phyloP scores from a whole-genome alignment of 352 stramenopile species.

The Phytopythium mirpurense region DNA sequence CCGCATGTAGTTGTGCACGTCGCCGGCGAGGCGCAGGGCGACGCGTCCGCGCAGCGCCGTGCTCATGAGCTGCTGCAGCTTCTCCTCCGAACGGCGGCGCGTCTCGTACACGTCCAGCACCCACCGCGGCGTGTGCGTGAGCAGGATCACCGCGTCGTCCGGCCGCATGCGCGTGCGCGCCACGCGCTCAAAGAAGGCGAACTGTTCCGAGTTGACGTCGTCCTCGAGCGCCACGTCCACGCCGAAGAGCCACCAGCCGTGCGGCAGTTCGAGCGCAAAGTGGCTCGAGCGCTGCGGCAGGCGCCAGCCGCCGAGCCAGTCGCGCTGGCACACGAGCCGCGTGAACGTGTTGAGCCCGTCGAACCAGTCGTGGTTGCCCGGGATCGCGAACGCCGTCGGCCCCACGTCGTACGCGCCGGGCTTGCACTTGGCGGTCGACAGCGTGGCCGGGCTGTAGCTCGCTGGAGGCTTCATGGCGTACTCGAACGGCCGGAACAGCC shows the following conservation, averaged over 20 bases:
- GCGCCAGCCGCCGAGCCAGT: constrained; percentile 91
- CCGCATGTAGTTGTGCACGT: constrained; percentile 93
- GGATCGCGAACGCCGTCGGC: constrained; percentile 73
- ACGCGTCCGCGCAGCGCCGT: constrained; percentile 70
- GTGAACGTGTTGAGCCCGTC: constrained; percentile 92
- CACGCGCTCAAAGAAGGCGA: constrained; percentile 88
- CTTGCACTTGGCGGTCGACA: constrained; percentile 65
- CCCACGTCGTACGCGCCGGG: constrained; percentile 63
- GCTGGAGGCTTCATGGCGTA: constrained; percentile 90
- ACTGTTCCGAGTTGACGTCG: constrained; percentile 93
- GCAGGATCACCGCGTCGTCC: constrained; percentile 87
- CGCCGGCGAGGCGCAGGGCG: constrained; percentile 78
- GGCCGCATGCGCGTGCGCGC: constrained; percentile 66
- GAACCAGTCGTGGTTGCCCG: constrained; percentile 94
- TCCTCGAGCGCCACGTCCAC: constrained; percentile 89
- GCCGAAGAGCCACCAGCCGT: constrained; percentile 91
- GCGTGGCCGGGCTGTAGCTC: constrained; percentile 82
- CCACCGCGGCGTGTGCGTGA: constrained; percentile 91
- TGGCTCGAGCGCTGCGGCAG: constrained; percentile 91
- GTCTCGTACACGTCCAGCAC: constrained; percentile 88
- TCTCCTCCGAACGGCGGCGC: constrained; percentile 57
- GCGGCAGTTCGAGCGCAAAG: constrained; percentile 88
- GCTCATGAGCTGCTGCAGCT: constrained; percentile 74
- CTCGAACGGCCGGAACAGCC: constrained; percentile 90
- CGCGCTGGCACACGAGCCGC: constrained; percentile 86